Evolutionary conservation across 1,284 basidiomycete species (phyloP).

Genomic region (Phylloporus sp.): DNA sequence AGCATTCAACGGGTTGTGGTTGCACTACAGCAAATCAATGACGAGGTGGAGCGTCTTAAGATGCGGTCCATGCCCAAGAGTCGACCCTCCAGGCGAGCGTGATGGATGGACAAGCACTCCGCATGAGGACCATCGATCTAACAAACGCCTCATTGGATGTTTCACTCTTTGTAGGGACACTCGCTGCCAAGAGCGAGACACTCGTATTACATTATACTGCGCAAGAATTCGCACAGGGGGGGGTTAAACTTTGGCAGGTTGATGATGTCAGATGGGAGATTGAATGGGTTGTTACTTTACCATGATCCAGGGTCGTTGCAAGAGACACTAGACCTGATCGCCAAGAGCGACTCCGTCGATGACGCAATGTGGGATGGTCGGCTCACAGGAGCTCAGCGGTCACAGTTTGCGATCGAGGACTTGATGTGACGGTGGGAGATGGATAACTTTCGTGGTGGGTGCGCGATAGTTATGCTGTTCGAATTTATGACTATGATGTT

Average conservation of each 20-base stretch:
- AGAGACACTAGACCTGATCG: conserved; percentile 15
- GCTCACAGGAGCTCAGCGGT: background rate
- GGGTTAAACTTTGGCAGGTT: conserved; percentile 18
- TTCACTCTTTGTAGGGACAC: conserved; percentile 17
- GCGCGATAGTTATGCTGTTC: too few relatives aligned
- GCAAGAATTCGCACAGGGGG: conserved; percentile 16
- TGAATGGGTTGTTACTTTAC: conserved; percentile 17
- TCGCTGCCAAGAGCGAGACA: conserved; percentile 22
- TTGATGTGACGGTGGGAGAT: conserved; percentile 21
- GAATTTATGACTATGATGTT: too few relatives aligned
- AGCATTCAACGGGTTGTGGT: conserved; percentile 16
- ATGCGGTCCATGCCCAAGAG: conserved; percentile 8
- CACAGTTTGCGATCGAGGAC: conserved; percentile 5
- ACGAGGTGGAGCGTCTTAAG: conserved; percentile 8
- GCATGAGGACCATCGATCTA: conserved; percentile 16
- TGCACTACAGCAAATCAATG: conserved; percentile 8
- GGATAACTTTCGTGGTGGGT: too few relatives aligned
- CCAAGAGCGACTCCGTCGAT: background rate
- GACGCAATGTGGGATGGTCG: background rate
- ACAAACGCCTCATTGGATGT: conserved; percentile 21
- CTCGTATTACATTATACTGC: conserved; percentile 16
- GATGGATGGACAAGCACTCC: conserved; percentile 9
- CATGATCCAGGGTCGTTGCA: conserved; percentile 14
- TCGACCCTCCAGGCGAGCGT: conserved; percentile 14
- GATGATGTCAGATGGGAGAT: conserved; percentile 10